These are phyloP conservation scores for Metarhizium sp. DNA, from an alignment of 2,329 filamentous ascomycete species.

Conservation along the genomic window DNA sequence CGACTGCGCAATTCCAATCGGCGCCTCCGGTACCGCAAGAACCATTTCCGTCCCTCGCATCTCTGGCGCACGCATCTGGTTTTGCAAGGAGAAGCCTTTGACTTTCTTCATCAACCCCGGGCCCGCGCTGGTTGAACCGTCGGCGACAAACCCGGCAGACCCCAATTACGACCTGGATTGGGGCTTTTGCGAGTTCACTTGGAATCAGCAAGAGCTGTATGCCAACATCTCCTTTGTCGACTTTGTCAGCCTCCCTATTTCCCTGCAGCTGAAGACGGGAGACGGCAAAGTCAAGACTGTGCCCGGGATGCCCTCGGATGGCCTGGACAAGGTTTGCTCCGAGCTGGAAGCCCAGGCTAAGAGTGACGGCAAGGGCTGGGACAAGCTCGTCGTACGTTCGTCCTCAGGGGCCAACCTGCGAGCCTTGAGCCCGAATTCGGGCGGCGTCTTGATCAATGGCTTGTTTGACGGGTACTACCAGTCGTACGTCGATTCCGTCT, in stretches of 20 bases:
- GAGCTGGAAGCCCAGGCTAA: constrained; percentile 35
- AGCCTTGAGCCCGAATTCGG: constrained; percentile 44
- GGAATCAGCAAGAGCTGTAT: constrained; percentile 50
- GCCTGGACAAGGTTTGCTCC: constrained; percentile 34
- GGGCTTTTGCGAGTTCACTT: constrained; percentile 64
- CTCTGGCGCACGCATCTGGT: constrained; percentile 64
- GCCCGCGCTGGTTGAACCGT: constrained; percentile 66
- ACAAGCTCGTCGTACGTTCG: constrained; percentile 36
- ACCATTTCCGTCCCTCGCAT: constrained; percentile 60
- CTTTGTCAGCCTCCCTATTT: constrained; percentile 60
- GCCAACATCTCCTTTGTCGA: constrained; percentile 68
- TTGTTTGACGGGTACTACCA: constrained; percentile 43
- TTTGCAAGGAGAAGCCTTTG: constrained; percentile 49
- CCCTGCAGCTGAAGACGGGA: constrained; percentile 41
- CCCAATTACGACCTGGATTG: constrained; percentile 52
- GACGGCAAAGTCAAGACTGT: constrained; percentile 35
- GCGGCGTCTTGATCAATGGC: constrained; percentile 29
- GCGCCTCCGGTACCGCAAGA: constrained; percentile 47
- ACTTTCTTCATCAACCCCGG: constrained; percentile 64
- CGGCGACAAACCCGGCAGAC: constrained; percentile 56
- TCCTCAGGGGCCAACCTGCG: constrained; percentile 31
- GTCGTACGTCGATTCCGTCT: constrained; percentile 40
- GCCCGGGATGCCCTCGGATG: constrained; percentile 36
- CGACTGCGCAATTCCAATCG: constrained; percentile 56
- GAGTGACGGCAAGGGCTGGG: constrained; percentile 41